Evolutionary conservation across 768 basidiomycete species (phyloP).

Genomic region (Lyophyllum decastes): DNA sequence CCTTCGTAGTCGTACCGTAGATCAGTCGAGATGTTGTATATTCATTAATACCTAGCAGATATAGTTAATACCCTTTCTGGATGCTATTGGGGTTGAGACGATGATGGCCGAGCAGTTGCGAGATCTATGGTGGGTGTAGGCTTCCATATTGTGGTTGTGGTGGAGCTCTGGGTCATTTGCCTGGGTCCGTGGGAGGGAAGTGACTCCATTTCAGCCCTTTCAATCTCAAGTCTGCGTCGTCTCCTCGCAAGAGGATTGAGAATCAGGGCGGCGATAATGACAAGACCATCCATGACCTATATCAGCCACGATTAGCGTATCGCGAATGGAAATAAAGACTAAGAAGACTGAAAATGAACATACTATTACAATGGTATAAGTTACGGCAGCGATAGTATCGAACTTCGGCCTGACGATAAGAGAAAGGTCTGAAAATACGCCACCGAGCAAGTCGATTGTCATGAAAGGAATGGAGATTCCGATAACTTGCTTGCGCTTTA

Average conservation of each 20-base stretch:
- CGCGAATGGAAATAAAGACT: background rate
- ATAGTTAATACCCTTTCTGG: slow-evolving; percentile 1
- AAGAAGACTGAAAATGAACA: slow-evolving; percentile 18
- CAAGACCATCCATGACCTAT: slow-evolving; percentile 61
- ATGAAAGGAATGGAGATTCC: slow-evolving; percentile 77
- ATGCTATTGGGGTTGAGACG: background rate
- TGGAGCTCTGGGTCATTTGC: slow-evolving; percentile 6
- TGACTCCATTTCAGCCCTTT: slow-evolving; percentile 8
- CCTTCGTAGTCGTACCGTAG: background rate
- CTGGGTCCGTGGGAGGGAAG: background rate
- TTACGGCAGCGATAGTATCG: slow-evolving; percentile 61
- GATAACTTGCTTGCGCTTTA: slow-evolving; percentile 56
- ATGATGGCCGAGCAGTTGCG: background rate
- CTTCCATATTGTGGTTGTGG: background rate
- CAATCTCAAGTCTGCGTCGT: slow-evolving; percentile 28
- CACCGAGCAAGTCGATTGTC: slow-evolving; percentile 67
- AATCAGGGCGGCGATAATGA: slow-evolving; percentile 61
- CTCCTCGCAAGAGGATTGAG: slow-evolving; percentile 61
- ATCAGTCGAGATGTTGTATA: slow-evolving; percentile 10
- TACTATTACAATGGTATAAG: slow-evolving; percentile 66
- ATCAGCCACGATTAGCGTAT: too few species aligned
- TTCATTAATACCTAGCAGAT: slow-evolving; percentile 11
- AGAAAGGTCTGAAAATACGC: slow-evolving; percentile 68
- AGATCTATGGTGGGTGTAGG: background rate
- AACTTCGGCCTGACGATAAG: slow-evolving; percentile 66